Base-by-base conservation (phyloP, 345 rosid genomes). In the Pelargonium nanum region DNA sequence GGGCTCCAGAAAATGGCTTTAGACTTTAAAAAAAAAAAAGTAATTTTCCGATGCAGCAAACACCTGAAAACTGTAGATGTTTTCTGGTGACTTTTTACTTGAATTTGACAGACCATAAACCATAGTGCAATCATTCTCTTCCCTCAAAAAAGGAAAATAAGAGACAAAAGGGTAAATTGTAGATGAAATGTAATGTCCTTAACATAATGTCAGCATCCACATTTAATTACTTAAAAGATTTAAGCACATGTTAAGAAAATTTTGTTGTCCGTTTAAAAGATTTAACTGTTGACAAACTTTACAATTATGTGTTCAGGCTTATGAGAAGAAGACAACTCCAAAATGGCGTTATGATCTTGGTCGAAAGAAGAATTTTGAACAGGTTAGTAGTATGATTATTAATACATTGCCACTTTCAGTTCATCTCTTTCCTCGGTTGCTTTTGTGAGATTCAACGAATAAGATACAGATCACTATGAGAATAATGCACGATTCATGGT, bases 321-420 rank as follows among this genome's bases (percentile, higher is more conserved):
- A 89, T 76, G 99, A 93, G 81, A 93, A 93, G 87, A 93, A 85
- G 72, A 82, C 81, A 65, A 76, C 86, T 59, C 83, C 85, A 56
- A 89, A 83, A 69, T 93, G 97, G 99, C 92, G 87, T 17, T 93
- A 87, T 65, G 99, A 93, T 70, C 89, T 93, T 26, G 97, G 99
- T 51, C 72, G 89, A 53, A 87, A 71, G 77, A 85, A 76, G 72
- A 93, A 93, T 65, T 87, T 93, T 66, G 97, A 87, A 69, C 99
- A 93, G 92, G 99, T 84, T 45, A 62, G 73, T 32, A 34, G 21
- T 58, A 56, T 56, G 30, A 13, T 55, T 22, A 8, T 21, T 25
- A 22, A 22, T 22, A 21, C 22, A 30, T 0, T 30, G 40, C 40
- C 40, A 30, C 56, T 20, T 54, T 5, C 8, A 19, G 24, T 54